Evolutionary conservation across 306 rosid genomes (phyloP).

Genomic region (Betula pendula): DNA sequence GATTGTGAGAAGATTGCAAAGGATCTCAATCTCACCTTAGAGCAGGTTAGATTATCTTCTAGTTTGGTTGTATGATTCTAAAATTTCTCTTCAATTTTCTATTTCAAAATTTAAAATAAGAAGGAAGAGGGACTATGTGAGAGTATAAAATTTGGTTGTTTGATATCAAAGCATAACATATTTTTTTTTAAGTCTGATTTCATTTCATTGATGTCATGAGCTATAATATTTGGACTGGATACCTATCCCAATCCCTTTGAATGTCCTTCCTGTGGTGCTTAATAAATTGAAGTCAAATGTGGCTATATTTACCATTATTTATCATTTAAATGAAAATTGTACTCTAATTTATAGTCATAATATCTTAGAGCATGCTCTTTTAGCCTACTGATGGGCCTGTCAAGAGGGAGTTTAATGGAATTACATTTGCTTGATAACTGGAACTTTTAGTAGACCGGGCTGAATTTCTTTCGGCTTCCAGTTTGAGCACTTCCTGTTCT

Average conservation of each 20-base stretch:
- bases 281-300: background rate
- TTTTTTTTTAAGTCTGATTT: background rate
- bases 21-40: conserved; percentile 75
- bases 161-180: background rate
- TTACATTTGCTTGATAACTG: background rate
- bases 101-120: background rate
- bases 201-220: background rate
- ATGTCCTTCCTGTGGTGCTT: background rate
- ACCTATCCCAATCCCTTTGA: background rate
- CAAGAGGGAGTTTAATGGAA: background rate
- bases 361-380: background rate
- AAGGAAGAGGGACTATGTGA: background rate
- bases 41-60: conserved; percentile 61
- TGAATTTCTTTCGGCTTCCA: background rate
- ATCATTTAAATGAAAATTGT: background rate
- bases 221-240: background rate
- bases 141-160: background rate
- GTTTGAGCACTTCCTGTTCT: background rate
- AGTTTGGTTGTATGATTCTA: conserved; percentile 24
- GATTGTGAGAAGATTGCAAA: conserved; percentile 81
- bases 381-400: background rate
- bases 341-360: background rate
- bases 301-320: background rate
- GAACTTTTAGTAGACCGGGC: background rate
- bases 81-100: conserved; percentile 8